Conservation (phyloP, 78 protist species). For the Thecamonas trahens region DNA sequence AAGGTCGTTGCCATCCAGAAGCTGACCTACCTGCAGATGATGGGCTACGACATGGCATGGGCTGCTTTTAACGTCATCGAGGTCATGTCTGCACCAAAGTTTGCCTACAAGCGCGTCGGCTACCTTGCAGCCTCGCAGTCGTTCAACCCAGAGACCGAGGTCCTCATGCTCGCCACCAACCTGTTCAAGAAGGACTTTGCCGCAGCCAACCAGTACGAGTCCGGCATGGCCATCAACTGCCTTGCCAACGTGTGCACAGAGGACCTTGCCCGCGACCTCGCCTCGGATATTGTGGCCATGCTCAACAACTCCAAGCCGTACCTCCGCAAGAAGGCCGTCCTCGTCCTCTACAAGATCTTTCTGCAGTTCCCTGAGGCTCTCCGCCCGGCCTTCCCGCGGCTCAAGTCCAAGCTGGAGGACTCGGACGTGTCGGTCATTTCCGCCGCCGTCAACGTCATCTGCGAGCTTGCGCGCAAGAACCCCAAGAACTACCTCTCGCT, state of each 20-base stretch:
- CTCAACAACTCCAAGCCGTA: constrained; percentile 63
- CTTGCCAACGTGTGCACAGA: constrained; percentile 78
- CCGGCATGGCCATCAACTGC: constrained; percentile 79
- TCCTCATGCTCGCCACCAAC: constrained; percentile 82
- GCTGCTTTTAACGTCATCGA: constrained; percentile 90
- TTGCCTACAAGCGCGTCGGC: constrained; percentile 82
- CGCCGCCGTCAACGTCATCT: constrained; percentile 90
- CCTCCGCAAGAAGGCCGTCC: constrained; percentile 73
- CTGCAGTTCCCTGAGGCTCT: constrained; percentile 89
- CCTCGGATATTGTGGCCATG: constrained; percentile 73
- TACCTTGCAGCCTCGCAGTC: constrained; percentile 82
- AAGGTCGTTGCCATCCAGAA: constrained; percentile 84
- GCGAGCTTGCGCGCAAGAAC: constrained; percentile 90
- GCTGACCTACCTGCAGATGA: constrained; percentile 87
- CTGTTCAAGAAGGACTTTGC: constrained; percentile 67
- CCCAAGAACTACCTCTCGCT: constrained; percentile 89
- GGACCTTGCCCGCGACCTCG: constrained; percentile 86
- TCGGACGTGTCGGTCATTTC: constrained; percentile 67
- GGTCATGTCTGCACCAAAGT: constrained; percentile 73
- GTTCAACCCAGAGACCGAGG: constrained; percentile 78
- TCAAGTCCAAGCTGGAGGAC: constrained; percentile 82
- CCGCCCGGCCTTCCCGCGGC: constrained; percentile 84
- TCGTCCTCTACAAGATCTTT: constrained; percentile 76
- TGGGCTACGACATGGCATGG: constrained; percentile 87
- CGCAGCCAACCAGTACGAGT: constrained; percentile 61